Conservation (phyloP, 176 grass and related monocot genomes). For the Avena insularis region DNA sequence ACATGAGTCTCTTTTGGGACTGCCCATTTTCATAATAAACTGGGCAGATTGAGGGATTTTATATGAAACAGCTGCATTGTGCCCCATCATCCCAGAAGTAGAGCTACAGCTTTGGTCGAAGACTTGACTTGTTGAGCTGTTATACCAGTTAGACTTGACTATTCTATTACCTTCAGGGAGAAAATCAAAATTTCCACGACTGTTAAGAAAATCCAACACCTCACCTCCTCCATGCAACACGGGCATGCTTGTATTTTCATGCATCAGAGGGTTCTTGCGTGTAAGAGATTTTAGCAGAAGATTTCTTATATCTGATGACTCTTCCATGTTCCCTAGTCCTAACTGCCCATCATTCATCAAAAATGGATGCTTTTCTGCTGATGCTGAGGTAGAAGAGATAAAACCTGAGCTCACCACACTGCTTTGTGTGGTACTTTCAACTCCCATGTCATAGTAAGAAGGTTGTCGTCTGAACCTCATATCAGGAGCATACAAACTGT, state of each 20-base stretch:
- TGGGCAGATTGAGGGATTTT: constrained; percentile 50
- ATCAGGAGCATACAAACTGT: constrained; percentile 50
- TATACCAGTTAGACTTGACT: constrained; percentile 49
- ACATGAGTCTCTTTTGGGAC: constrained; percentile 46
- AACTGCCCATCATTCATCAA: constrained; percentile 41
- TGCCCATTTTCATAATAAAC: constrained; percentile 42
- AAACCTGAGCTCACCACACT: constrained; percentile 51
- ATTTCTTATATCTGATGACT: constrained; percentile 45
- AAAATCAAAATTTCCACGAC: constrained; percentile 46
- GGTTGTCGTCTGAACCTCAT: constrained; percentile 44
- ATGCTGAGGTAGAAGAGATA: constrained; percentile 51
- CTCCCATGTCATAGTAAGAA: constrained; percentile 43
- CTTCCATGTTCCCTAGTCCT: constrained; percentile 48
- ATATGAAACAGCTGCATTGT: constrained; percentile 36
- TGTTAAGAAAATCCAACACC: constrained; percentile 38
- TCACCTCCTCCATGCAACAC: constrained; percentile 44
- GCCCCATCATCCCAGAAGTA: constrained; percentile 44
- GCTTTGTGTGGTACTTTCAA: constrained; percentile 44
- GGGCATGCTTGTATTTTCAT: constrained; percentile 47
- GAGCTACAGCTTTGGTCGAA: constrained; percentile 47
- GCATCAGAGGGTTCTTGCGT: constrained; percentile 41
- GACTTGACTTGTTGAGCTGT: constrained; percentile 34
- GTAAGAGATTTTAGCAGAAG: constrained; percentile 52
- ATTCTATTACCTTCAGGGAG: constrained; percentile 42
- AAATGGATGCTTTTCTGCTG: constrained; percentile 57